Conservation (phyloP, 371 early-diverging fungal species). For the Lichtheimia ramosa region DNA sequence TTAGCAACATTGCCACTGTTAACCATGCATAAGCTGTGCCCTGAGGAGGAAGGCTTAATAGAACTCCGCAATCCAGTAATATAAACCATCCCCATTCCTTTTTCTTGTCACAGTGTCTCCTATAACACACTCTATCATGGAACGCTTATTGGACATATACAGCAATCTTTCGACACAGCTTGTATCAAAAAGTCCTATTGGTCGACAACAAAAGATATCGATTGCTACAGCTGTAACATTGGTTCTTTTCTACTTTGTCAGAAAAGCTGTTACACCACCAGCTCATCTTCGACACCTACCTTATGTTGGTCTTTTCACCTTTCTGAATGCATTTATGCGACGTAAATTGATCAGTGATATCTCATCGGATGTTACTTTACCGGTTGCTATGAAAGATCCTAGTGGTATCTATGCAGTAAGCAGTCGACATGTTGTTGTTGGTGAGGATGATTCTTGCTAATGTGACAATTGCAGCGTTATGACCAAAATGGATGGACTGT, state of each 20-base stretch:
- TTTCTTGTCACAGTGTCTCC: too few species aligned
- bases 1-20: too few species aligned
- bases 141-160: constrained; percentile 2
- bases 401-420: constrained; percentile 12
- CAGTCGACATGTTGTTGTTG: too few species aligned
- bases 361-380: constrained; percentile 1
- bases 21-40: too few species aligned
- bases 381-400: neutral
- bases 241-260: constrained; percentile 19
- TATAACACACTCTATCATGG: neutral
- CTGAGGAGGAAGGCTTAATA: too few species aligned
- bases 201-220: neutral
- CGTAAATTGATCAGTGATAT: constrained; percentile 3
- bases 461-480: neutral
- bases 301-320: constrained; percentile 9
- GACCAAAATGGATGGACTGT: constrained; percentile 21
- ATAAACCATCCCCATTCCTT: too few species aligned
- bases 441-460: too few species aligned
- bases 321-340: neutral
- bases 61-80: too few species aligned
- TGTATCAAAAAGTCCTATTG: neutral
- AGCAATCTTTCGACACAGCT: constrained; percentile 3
- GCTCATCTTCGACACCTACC: constrained; percentile 18
- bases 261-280: constrained; percentile 27
- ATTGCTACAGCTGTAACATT: constrained; percentile 5